Conservation (phyloP, 139 green algal species). For the Coccomyxa sp. region DNA sequence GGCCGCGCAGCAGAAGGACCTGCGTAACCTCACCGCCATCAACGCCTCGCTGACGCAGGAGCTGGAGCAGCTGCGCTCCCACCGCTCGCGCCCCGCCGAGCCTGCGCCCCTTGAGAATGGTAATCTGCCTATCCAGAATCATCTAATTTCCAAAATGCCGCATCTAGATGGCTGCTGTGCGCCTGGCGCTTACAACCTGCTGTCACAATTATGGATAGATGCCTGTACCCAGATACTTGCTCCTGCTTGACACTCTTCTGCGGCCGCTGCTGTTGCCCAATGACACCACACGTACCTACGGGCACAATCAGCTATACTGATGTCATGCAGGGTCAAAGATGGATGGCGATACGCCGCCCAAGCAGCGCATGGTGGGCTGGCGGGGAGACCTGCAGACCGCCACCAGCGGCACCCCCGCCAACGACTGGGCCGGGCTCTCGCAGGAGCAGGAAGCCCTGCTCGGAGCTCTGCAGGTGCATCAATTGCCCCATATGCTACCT, state of each 20-base stretch:
- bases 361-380: not conserved
- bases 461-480: not conserved
- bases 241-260: no score
- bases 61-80: not conserved
- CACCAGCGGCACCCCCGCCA: not conserved
- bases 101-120: not conserved
- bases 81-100: not conserved
- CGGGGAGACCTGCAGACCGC: not conserved
- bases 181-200: no score
- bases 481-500: no score
- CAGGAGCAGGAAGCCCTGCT: not conserved
- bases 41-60: not conserved
- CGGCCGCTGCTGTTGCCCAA: no score
- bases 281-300: no score
- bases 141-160: no score
- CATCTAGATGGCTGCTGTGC: no score
- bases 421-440: not conserved
- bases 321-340: no score
- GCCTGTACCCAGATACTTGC: no score
- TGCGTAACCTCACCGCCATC: not conserved
- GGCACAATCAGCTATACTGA: no score
- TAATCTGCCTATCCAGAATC: no score
- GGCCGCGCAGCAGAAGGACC: constrained; percentile 21
- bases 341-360: not conserved
- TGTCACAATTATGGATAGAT: no score